phyloP scores from a whole-genome alignment of 495 filamentous ascomycete species.

The Penicillium coffeae region DNA sequence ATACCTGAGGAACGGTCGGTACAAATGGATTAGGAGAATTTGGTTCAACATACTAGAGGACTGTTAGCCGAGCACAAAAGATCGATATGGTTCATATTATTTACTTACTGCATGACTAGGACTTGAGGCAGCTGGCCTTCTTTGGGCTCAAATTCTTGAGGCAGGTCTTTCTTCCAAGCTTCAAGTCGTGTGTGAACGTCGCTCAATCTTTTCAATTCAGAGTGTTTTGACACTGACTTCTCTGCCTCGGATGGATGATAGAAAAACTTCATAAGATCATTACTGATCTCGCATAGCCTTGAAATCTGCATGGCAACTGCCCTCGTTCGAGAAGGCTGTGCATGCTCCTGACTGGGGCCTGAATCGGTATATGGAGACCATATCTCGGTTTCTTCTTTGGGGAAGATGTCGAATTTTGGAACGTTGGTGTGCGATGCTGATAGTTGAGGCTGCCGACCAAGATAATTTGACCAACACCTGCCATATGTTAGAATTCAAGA shows the following conservation, averaged over 20 bases:
- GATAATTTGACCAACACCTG: constrained; percentile 95
- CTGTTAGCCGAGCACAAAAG: constrained; percentile 22
- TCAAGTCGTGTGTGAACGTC: constrained; percentile 89
- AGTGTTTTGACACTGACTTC: constrained; percentile 58
- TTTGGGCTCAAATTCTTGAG: constrained; percentile 81
- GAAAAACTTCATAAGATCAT: constrained; percentile 83
- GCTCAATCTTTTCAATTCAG: constrained; percentile 89
- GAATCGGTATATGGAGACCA: constrained; percentile 91
- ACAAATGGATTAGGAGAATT: constrained; percentile 92
- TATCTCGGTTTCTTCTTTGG: constrained; percentile 73
- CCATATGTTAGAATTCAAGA: constrained; percentile 14
- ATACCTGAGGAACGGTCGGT: constrained; percentile 94
- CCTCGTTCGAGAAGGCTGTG: constrained; percentile 79
- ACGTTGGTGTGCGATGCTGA: constrained; percentile 72
- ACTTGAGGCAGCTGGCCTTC: constrained; percentile 86
- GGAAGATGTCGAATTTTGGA: constrained; percentile 88
- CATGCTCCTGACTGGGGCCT: constrained; percentile 62
- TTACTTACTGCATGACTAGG: constrained; percentile 88
- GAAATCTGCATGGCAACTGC: constrained; percentile 80
- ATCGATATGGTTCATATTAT: too few species aligned
- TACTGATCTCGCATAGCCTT: constrained; percentile 85
- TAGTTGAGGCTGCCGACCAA: constrained; percentile 87
- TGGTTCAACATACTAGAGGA: constrained; percentile 87
- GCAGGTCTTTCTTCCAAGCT: constrained; percentile 83
- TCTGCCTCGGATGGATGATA: constrained; percentile 73